Percentiles rank a stretch among this genome's conserved stretches.
Conservation (phyloP, 1,139 yeast genomes). For the Suhomyces taliae region DNA sequence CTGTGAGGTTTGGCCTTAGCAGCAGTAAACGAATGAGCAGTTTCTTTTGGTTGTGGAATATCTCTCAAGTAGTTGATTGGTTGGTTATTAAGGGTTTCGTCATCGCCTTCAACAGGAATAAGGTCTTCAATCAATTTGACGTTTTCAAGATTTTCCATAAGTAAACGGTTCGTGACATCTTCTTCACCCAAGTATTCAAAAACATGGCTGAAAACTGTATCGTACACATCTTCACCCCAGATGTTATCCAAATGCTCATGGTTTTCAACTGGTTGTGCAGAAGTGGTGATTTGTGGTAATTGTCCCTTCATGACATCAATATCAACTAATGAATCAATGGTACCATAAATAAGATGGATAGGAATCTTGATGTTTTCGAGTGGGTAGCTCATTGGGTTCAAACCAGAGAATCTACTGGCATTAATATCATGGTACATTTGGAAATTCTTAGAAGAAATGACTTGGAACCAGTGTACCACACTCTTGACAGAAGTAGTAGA, state of each 20-base stretch:
- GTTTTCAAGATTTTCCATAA: constrained; percentile 5
- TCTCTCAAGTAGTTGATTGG: constrained; percentile 8
- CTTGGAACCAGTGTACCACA: constrained; percentile 96
- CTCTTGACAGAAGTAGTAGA: constrained; percentile 90
- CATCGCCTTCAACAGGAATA: constrained; percentile 8
- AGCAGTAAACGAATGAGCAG: background rate
- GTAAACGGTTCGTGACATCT: constrained; percentile 9
- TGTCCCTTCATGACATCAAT: constrained; percentile 69
- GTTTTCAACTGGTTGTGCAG: constrained; percentile 48
- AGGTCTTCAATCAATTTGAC: constrained; percentile 11
- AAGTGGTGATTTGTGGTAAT: constrained; percentile 39
- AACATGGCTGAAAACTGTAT: constrained; percentile 53
- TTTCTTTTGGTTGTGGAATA: background rate
- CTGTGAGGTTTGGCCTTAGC: constrained; percentile 10
- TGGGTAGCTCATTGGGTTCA: constrained; percentile 44
- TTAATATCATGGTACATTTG: constrained; percentile 79
- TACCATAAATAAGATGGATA: constrained; percentile 76
- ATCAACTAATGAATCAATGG: constrained; percentile 79
- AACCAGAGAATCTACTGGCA: constrained; percentile 36
- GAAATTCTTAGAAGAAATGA: constrained; percentile 73
- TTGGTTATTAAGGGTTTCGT: constrained; percentile 9
- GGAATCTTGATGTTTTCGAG: constrained; percentile 64
- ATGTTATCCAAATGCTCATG: constrained; percentile 89
- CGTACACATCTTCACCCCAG: constrained; percentile 77
- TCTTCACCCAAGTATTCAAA: constrained; percentile 35